Evolutionary conservation across 2,329 filamentous ascomycete genomes (phyloP).

Genomic region (Huntiella moniliformis): DNA sequence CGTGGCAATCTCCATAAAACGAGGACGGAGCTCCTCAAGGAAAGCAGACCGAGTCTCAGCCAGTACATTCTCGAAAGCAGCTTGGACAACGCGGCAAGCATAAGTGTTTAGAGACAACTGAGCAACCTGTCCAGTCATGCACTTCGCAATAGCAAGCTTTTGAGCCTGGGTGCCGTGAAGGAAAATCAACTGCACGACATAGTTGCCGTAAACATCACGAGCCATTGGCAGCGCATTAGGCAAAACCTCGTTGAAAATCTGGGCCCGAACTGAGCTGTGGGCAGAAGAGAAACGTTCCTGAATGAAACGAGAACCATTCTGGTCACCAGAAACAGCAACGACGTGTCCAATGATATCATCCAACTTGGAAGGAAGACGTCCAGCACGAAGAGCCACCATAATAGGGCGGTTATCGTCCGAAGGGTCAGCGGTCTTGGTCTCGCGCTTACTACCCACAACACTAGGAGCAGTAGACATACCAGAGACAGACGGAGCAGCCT

Average conservation of each 20-base stretch:
- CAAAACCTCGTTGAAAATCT: constrained; percentile 72
- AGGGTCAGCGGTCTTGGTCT: too few relatives aligned
- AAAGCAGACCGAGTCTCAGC: constrained; percentile 79
- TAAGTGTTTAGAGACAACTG: constrained; percentile 76
- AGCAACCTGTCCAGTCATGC: constrained; percentile 74
- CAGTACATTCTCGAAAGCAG: constrained; percentile 80
- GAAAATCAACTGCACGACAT: constrained; percentile 95
- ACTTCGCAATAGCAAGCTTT: constrained; percentile 67
- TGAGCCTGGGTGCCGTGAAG: constrained; percentile 88
- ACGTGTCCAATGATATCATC: constrained; percentile 71
- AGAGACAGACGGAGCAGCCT: too few relatives aligned
- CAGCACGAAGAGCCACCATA: neutral
- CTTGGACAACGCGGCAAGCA: constrained; percentile 88
- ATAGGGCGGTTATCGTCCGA: neutral
- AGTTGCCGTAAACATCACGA: constrained; percentile 95
- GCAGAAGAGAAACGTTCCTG: constrained; percentile 81
- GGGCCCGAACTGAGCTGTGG: constrained; percentile 89
- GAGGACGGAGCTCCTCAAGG: constrained; percentile 61
- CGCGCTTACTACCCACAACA: too few relatives aligned
- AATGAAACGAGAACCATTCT: constrained; percentile 88
- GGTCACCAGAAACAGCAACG: constrained; percentile 89
- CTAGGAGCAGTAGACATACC: too few relatives aligned
- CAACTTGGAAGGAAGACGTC: too few relatives aligned
- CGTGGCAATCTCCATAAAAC: constrained; percentile 60
- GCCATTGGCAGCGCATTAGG: constrained; percentile 73